Base-by-base conservation (phyloP, 495 filamentous ascomycete species). In the Hamigera avellanea region DNA sequence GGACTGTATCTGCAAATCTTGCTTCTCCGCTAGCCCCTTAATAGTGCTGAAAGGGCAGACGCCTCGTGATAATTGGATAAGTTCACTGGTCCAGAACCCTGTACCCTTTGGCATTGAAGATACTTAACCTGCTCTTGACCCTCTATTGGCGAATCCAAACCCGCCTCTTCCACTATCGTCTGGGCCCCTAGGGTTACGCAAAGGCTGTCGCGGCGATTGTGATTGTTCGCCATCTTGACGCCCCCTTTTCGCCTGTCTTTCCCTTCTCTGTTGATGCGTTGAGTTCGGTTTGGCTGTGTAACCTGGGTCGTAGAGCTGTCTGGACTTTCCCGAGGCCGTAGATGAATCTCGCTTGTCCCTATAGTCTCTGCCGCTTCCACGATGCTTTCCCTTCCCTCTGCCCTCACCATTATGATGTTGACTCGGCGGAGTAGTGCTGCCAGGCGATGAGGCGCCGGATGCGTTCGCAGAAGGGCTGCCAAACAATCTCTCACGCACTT, bases 401-500 rank as follows among this genome's bases (percentile, higher is more conserved):
- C 51, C 56, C 37, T 62, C 63, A 13, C 43, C 49, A 32, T 35
- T 45, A 36, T 62, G 32, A 53, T 56, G 28, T 44, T 57, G 42
- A 59, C 70, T 49, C n/a, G 80, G 77, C 8, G 80, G 80, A 8
- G 80, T 84, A 1, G 70, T 66, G 41, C 59, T 73, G 10, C 79
- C 75, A 0, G 78, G 72, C 28, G 70, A 69, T 6, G 78, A 73
- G 13, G 64, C 66, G 8, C 64, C 69, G 5, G 66, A 68, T 1
- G 51, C 55, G 4, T 53, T 59, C 10, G 69, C 52, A 5, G 62
- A 66, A 8, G 70, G 59, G 6, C 64, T 71, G 15, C 85, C 86
- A 54, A 94, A 87, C n/a, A 93, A 71, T 51, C 80, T 75, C 46
- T 86, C 81, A 9, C 87, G 70, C 2, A 72, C 82, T 59, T 93